These are phyloP conservation scores for Odontarrhena argentea DNA, from an alignment of 345 rosid species.

Conservation along the genomic window DNA sequence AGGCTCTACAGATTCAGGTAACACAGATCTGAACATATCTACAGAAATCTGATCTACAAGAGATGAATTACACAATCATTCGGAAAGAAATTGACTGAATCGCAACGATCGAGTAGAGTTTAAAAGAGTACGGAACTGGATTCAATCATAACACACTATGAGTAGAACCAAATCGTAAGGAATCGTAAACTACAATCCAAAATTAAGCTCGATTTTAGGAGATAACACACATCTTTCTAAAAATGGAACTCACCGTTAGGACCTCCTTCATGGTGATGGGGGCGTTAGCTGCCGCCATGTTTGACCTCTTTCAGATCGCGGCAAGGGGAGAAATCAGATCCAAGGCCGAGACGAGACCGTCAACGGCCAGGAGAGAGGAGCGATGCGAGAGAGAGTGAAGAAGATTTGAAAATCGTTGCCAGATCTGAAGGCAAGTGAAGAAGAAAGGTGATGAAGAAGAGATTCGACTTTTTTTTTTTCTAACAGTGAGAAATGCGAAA, in stretches of 20 bases:
- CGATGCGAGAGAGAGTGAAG: conserved; percentile 28
- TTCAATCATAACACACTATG: conserved; percentile 18
- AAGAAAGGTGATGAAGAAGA: conserved; percentile 24
- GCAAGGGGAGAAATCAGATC: conserved; percentile 40
- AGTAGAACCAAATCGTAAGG: conserved; percentile 19
- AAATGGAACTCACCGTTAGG: conserved; percentile 60
- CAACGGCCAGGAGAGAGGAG: conserved; percentile 37
- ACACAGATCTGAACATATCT: conserved; percentile 43
- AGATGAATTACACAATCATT: conserved; percentile 22
- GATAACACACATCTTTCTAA: conserved; percentile 16
- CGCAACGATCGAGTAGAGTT: conserved; percentile 28
- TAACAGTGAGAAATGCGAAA: conserved; percentile 37
- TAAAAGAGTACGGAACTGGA: conserved; percentile 2
- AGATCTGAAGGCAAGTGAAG: conserved; percentile 40
- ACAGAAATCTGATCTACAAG: conserved; percentile 24
- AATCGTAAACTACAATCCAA: conserved; percentile 27
- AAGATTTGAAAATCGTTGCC: conserved; percentile 24
- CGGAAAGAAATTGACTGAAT: conserved; percentile 12
- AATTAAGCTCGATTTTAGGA: conserved; percentile 33
- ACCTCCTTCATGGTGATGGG: conserved; percentile 97
- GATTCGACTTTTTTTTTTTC: conserved; percentile 8
- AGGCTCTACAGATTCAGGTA: conserved; percentile 6
- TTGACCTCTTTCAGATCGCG: conserved; percentile 42
- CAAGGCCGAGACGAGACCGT: conserved; percentile 39
- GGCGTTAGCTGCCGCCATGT: conserved; percentile 95